Percentiles rank a stretch among this genome's conserved stretches.
Conservation (phyloP, 345 rosid species). For the Iberis pinnata region DNA sequence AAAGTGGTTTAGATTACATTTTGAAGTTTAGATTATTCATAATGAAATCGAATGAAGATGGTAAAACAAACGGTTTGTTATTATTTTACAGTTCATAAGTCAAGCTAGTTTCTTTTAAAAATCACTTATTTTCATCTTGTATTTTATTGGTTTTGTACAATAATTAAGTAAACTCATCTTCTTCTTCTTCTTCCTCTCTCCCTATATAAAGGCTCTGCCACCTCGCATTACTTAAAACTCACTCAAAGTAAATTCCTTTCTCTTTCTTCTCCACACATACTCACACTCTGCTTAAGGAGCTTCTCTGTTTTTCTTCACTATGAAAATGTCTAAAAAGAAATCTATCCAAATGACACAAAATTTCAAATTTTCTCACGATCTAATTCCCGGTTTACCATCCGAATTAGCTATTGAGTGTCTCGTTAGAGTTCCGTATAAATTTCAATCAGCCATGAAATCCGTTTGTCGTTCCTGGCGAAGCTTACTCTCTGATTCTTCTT, state of each 20-base stretch:
- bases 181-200: background rate
- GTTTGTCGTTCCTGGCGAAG: slow-evolving; percentile 41
- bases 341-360: background rate
- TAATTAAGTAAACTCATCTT: background rate
- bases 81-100: no score
- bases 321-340: background rate
- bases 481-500: slow-evolving; percentile 35
- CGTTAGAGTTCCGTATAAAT: slow-evolving; percentile 42
- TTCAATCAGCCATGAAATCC: slow-evolving; percentile 37
- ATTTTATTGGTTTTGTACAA: no score
- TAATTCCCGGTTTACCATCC: slow-evolving; percentile 48
- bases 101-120: no score
- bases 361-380: slow-evolving; percentile 2
- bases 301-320: background rate
- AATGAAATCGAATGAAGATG: background rate
- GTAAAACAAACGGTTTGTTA: no score
- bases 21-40: background rate
- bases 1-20: background rate
- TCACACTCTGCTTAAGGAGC: no score
- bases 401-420: slow-evolving; percentile 47
- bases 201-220: slow-evolving; percentile 16
- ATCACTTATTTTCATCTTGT: no score
- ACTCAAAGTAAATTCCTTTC: slow-evolving; percentile 1
- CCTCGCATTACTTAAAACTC: slow-evolving; percentile 1
- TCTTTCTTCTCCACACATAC: no score